Percentiles rank a stretch among this genome's conserved stretches.
Conservation (phyloP, 2,329 filamentous ascomycete genomes). For the Aureobasidium sp. region DNA sequence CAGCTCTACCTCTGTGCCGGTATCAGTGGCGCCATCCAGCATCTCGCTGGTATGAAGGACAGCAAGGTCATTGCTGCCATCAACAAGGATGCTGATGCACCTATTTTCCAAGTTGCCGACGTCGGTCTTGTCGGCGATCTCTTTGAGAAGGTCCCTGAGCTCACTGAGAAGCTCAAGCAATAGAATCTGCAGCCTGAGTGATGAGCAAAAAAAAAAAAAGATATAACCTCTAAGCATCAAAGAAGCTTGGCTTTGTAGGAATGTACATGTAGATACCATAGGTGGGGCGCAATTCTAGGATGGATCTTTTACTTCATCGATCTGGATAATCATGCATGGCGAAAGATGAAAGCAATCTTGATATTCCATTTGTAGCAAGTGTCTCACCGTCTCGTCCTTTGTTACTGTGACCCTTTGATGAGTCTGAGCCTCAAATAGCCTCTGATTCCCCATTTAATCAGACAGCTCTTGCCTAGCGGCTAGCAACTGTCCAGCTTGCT, state of each 20-base stretch:
- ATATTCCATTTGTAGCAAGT: background rate
- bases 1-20: slow-evolving; percentile 92
- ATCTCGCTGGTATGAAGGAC: slow-evolving; percentile 98
- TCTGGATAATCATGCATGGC: background rate
- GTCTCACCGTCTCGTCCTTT: too few species aligned
- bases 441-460: too few species aligned
- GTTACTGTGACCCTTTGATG: too few species aligned
- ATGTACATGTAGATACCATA: background rate
- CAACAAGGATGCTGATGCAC: slow-evolving; percentile 95
- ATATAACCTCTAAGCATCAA: background rate
- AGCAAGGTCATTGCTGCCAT: slow-evolving; percentile 99
- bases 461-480: too few species aligned
- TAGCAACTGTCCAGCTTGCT: too few species aligned
- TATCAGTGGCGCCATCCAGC: slow-evolving; percentile 95
- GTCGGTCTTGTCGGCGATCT: slow-evolving; percentile 90
- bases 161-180: slow-evolving; percentile 85
- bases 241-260: background rate
- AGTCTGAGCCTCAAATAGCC: too few species aligned
- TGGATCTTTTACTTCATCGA: background rate
- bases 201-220: background rate
- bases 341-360: background rate
- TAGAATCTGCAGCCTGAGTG: background rate
- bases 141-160: slow-evolving; percentile 86
- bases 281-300: background rate
- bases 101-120: slow-evolving; percentile 97